Evolutionary conservation across 768 basidiomycete genomes (phyloP), one percentile per base, ranked within the genome.

Genomic region (Lyophyllum semitale): DNA sequence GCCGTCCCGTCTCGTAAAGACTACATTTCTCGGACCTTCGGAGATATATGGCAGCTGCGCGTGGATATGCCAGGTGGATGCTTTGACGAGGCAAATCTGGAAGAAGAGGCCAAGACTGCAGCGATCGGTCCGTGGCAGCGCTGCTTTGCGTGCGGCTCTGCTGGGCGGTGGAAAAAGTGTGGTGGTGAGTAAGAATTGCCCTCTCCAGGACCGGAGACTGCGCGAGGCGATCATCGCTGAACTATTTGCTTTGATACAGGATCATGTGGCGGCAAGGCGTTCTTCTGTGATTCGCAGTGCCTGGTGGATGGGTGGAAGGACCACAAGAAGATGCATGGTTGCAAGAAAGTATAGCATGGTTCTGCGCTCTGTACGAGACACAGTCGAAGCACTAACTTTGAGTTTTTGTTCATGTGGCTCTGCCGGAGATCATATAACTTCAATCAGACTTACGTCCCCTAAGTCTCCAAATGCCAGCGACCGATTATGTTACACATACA

Each of bases 141-240:
- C 12, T 78, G 74, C 53, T 77, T 75, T 51, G 60, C 54, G 4
- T 77, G 77, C 58, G 75, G 71, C 4, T 64, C 60, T 26, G 66
- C 68, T n/a, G 76, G 74, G 0, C 61, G 53, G 1, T 76, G 73
- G 72, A 73, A 71, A 62, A 75, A 72, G 49, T 77, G 77, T 52
- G 70, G 72, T 42, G 74, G 74, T 74, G 45, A n/a, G 68, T 64
- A n/a, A n/a, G n/a, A n/a, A n/a, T 44, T 20, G 6, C 7, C 41
- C 2, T 9, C n/a, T 22, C 38, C 23, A 23, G 11, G 7, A 32
- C 15, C 22, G 26, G 18, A 11, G 15, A 7, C 20, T 43, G 8
- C 41, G 11, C 20, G 5, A 4, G n/a, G 20, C 4, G 41, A 13
- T 25, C 5, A 44, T 12, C 8, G 26, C 8, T 26, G 12, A 44